phyloP scores from a whole-genome alignment of 2,329 filamentous ascomycete species.

The Penicillium janthinellum region DNA sequence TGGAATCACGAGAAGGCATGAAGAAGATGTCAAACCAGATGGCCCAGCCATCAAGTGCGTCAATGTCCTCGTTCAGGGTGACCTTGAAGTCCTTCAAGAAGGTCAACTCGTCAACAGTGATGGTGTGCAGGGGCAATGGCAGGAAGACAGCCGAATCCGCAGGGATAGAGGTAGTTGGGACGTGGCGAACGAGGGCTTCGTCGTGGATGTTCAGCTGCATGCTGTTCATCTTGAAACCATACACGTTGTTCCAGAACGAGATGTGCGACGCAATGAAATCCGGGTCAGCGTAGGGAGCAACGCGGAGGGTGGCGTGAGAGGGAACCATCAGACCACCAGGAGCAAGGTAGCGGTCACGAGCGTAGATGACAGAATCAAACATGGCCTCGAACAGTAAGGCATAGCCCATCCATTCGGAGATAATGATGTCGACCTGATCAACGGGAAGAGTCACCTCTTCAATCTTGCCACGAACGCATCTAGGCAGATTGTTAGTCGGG shows the following conservation, averaged over 20 bases:
- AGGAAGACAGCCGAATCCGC: conserved; percentile 66
- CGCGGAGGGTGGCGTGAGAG: conserved; percentile 77
- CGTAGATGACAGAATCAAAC: conserved; percentile 88
- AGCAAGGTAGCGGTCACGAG: conserved; percentile 81
- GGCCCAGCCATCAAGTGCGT: conserved; percentile 79
- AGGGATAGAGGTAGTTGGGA: conserved; percentile 60
- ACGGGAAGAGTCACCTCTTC: conserved; percentile 82
- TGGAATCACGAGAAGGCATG: conserved; percentile 59
- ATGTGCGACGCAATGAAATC: conserved; percentile 78
- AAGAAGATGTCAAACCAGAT: conserved; percentile 97
- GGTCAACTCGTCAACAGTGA: conserved; percentile 69
- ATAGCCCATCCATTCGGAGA: conserved; percentile 99
- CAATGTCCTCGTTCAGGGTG: conserved; percentile 62
- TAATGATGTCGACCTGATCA: conserved; percentile 84
- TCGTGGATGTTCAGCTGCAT: conserved; percentile 84
- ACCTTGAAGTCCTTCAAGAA: conserved; percentile 72
- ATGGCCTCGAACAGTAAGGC: conserved; percentile 92
- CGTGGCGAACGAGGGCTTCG: conserved; percentile 75
- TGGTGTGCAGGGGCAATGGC: conserved; percentile 73
- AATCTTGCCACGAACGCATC: conserved; percentile 77
- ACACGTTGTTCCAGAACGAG: conserved; percentile 86
- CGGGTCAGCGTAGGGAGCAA: conserved; percentile 76
- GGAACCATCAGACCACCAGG: conserved; percentile 82
- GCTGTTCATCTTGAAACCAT: conserved; percentile 90
- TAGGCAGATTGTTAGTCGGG: conserved; percentile 26